Conservation (phyloP, 2,329 filamentous ascomycete species). For the Trichoderma citrinoviride region DNA sequence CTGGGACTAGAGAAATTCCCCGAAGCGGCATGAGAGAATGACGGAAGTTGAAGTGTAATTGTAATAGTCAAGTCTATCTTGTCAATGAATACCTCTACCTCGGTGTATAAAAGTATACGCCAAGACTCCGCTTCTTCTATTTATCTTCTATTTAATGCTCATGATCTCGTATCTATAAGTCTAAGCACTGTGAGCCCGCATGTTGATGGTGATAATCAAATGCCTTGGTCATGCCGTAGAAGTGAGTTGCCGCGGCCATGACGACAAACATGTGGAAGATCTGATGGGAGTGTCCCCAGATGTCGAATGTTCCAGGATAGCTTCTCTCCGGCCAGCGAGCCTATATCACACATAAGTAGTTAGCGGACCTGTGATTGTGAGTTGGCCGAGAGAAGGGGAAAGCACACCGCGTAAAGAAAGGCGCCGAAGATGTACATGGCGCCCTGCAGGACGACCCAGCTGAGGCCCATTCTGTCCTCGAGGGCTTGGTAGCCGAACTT, state of each 20-base stretch:
- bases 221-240: slow-evolving; percentile 76
- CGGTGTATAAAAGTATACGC: not conserved
- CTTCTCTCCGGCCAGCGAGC: slow-evolving; percentile 78
- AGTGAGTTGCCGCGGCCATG: slow-evolving; percentile 74
- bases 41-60: not conserved
- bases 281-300: slow-evolving; percentile 92
- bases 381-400: not conserved
- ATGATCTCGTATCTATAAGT: not conserved
- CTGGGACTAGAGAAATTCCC: slow-evolving; percentile 48
- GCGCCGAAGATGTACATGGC: slow-evolving; percentile 83
- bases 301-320: slow-evolving; percentile 77
- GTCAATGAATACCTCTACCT: not conserved
- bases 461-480: slow-evolving; percentile 71
- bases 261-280: slow-evolving; percentile 92
- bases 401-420: slow-evolving; percentile 73
- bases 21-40: slow-evolving; percentile 14
- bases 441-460: slow-evolving; percentile 78
- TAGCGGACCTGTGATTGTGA: too few relatives aligned
- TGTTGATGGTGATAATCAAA: slow-evolving; percentile 80
- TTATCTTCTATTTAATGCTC: too few relatives aligned
- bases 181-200: slow-evolving; percentile 50
- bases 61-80: not conserved
- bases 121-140: not conserved
- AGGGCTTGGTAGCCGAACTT: slow-evolving; percentile 67
- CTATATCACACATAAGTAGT: slow-evolving; percentile 42